Conservation (phyloP, 805 yeast genomes). For the Ogataea philodendri region DNA sequence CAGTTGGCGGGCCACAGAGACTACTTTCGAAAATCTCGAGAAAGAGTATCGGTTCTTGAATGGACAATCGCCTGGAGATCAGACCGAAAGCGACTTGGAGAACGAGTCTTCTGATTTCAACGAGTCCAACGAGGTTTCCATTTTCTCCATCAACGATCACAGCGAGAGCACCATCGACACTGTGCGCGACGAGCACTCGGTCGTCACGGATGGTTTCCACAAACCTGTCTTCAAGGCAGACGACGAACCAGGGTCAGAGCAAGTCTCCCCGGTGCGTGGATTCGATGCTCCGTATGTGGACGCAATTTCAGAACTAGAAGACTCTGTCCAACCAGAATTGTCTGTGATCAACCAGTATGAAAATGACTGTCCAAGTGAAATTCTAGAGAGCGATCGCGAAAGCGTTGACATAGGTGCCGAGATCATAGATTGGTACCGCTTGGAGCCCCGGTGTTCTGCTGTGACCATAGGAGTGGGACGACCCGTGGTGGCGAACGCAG, state of each 20-base stretch:
- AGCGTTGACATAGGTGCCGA: conserved; percentile 1
- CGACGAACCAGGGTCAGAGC: not conserved
- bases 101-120: not conserved
- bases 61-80: conserved; percentile 28
- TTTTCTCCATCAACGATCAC: conserved; percentile 14
- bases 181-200: not conserved
- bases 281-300: conserved; percentile 6
- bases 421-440: conserved; percentile 5
- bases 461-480: conserved; percentile 5
- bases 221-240: not conserved
- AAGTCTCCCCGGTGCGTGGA: conserved; percentile 3
- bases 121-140: conserved; percentile 8
- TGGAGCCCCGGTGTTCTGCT: conserved; percentile 1
- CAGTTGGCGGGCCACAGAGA: conserved; percentile 45
- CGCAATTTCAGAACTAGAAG: conserved; percentile 1
- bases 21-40: conserved; percentile 43
- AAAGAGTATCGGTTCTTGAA: conserved; percentile 39
- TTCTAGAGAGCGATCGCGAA: conserved; percentile 3
- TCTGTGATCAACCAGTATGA: no score
- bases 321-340: no score
- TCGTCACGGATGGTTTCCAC: no score
- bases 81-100: conserved; percentile 1
- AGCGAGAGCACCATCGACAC: not conserved
- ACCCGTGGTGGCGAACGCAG: conserved; percentile 9
- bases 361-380: no score